Evolutionary conservation across 306 rosid species (phyloP).

Genomic region (Echinosophora koreensis): DNA sequence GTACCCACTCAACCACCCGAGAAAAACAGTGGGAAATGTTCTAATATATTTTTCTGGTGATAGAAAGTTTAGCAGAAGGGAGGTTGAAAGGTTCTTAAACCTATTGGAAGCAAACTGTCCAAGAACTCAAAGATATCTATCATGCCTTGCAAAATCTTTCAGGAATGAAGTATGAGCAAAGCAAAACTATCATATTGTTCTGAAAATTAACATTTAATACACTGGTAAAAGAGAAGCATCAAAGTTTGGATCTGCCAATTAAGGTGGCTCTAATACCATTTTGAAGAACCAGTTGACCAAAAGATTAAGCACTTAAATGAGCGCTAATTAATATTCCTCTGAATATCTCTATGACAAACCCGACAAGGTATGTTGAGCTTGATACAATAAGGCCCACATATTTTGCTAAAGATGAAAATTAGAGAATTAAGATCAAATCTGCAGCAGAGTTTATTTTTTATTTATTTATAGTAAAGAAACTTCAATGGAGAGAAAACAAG

Average conservation of each 20-base stretch:
- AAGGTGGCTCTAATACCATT: background rate
- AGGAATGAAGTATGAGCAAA: background rate
- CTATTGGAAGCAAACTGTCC: background rate
- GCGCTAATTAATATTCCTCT: background rate
- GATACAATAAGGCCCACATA: background rate
- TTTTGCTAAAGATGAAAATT: constrained; percentile 12
- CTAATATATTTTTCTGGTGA: background rate
- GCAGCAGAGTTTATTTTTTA: background rate
- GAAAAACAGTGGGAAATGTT: background rate
- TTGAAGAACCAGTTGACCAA: background rate
- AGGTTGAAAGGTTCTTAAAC: constrained; percentile 7
- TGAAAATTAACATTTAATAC: background rate
- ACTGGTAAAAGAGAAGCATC: background rate
- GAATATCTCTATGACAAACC: constrained; percentile 7
- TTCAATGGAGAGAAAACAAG: constrained; percentile 15
- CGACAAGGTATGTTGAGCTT: background rate
- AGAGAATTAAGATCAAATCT: background rate
- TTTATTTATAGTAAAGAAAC: background rate
- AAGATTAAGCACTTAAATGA: constrained; percentile 17
- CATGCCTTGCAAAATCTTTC: constrained; percentile 28
- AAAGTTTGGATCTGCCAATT: background rate
- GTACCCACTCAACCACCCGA: constrained; percentile 33
- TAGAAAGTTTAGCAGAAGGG: background rate
- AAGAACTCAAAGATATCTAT: constrained; percentile 10
- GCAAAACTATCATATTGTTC: background rate